phyloP scores from a whole-genome alignment of 2,329 filamentous ascomycete genomes.

The Fusarium sp. region DNA sequence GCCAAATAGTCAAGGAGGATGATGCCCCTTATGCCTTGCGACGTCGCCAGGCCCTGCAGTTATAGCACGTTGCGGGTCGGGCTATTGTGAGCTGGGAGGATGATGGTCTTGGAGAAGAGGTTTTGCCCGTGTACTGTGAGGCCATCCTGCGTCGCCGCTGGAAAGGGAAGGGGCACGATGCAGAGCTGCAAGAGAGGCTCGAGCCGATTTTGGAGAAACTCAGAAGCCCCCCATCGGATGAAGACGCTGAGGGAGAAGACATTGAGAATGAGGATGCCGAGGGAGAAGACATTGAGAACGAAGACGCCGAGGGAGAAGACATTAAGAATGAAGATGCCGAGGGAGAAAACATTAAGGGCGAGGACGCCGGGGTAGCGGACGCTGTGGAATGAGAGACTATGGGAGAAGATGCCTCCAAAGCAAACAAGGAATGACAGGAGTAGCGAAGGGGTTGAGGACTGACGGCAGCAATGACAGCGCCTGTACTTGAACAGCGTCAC shows the following conservation, averaged over 20 bases:
- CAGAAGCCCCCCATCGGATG: neutral
- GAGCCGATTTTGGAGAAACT: constrained; percentile 15
- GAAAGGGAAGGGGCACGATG: constrained; percentile 14
- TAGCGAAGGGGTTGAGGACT: too few species aligned
- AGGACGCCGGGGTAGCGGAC: neutral
- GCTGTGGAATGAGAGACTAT: neutral
- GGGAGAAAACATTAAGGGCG: neutral
- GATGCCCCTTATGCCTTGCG: constrained; percentile 3
- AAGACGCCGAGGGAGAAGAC: neutral
- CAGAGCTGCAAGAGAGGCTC: constrained; percentile 9
- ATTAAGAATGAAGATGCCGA: too few species aligned
- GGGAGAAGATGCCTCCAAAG: too few species aligned
- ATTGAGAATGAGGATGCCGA: neutral
- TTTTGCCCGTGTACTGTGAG: constrained; percentile 23
- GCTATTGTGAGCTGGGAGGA: constrained; percentile 33
- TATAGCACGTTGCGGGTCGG: constrained; percentile 34
- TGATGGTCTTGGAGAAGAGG: neutral
- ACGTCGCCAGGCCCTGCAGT: constrained; percentile 22
- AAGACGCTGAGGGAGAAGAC: neutral
- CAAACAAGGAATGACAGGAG: neutral
- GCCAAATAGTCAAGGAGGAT: constrained; percentile 10
- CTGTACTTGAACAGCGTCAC: too few species aligned
- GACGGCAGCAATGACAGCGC: too few species aligned
- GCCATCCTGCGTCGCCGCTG: constrained; percentile 23
- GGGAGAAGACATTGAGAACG: neutral